Evolutionary conservation across 441 rosid species (phyloP).

Genomic region (Populus hybrid): DNA sequence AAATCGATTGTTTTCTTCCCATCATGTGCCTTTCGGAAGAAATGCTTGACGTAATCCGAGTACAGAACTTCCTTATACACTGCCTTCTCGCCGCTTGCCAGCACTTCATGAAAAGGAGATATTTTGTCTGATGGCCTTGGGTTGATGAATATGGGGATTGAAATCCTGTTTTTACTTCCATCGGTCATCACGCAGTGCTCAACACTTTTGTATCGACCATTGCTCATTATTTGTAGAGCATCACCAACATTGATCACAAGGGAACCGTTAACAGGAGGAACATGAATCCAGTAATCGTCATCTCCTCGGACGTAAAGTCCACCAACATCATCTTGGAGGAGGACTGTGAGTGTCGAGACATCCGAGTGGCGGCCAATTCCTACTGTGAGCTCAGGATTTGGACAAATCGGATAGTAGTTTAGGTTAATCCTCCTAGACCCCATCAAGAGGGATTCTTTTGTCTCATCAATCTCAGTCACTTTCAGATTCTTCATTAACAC

Average conservation of each 20-base stretch:
- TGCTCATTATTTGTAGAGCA: conserved; percentile 28
- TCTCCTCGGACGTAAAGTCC: conserved; percentile 35
- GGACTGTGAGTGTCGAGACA: conserved; percentile 30
- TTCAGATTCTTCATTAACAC: conserved; percentile 20
- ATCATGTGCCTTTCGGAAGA: conserved; percentile 14
- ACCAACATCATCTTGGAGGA: conserved; percentile 45
- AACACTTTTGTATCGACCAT: conserved; percentile 28
- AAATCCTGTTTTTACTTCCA: conserved; percentile 20
- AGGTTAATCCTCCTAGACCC: conserved; percentile 30
- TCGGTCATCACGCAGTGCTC: conserved; percentile 24
- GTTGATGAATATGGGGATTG: conserved; percentile 14
- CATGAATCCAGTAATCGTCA: conserved; percentile 29
- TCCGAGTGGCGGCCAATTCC: conserved; percentile 50
- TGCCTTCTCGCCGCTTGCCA: conserved; percentile 18
- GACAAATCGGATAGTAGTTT: conserved; percentile 34
- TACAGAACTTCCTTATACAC: conserved; percentile 14
- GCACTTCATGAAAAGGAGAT: conserved; percentile 23
- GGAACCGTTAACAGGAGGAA: conserved; percentile 26
- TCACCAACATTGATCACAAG: conserved; percentile 29
- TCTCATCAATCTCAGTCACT: conserved; percentile 18
- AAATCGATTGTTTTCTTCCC: conserved; percentile 18
- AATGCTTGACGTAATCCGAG: conserved; percentile 20
- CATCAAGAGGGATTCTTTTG: conserved; percentile 16
- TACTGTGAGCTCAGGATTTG: conserved; percentile 32
- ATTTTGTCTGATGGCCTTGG: conserved; percentile 6